Conservation (phyloP, 2,329 filamentous ascomycete species). For the Hymenoscyphus fructigenus region DNA sequence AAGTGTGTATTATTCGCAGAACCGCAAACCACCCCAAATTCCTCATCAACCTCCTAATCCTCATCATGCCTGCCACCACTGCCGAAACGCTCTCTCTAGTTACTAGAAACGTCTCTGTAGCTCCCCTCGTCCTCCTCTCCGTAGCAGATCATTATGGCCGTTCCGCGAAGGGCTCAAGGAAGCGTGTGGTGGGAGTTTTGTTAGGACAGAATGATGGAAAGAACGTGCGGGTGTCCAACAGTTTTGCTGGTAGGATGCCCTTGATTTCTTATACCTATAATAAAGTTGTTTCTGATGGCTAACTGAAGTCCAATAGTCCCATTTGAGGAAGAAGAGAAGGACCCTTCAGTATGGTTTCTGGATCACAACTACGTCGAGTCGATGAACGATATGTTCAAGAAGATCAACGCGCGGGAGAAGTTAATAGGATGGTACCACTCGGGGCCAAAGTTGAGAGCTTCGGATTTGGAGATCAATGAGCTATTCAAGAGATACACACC, state of each 20-base stretch:
- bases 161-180: slow-evolving; percentile 79
- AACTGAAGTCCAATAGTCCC: slow-evolving; percentile 62
- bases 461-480: slow-evolving; percentile 98
- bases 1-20: slow-evolving; percentile 8
- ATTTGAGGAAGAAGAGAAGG: slow-evolving; percentile 98
- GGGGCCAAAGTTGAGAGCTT: slow-evolving; percentile 92
- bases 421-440: slow-evolving; percentile 99
- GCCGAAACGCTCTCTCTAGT: slow-evolving; percentile 95
- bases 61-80: slow-evolving; percentile 89
- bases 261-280: neutral
- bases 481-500: slow-evolving; percentile 99
- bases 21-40: slow-evolving; percentile 13
- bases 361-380: slow-evolving; percentile 99
- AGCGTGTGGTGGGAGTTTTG: slow-evolving; percentile 90
- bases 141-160: slow-evolving; percentile 98
- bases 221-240: slow-evolving; percentile 96
- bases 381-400: slow-evolving; percentile 99
- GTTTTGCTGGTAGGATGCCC: slow-evolving; percentile 77
- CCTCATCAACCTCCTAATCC: slow-evolving; percentile 16
- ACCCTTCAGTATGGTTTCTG: slow-evolving; percentile 97
- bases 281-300: neutral
- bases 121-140: slow-evolving; percentile 94
- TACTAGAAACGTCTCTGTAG: slow-evolving; percentile 92
- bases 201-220: slow-evolving; percentile 95
- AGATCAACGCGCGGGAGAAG: slow-evolving; percentile 98